Conservation (phyloP, 2,329 filamentous ascomycete genomes). For the Aspergillus sojae region DNA sequence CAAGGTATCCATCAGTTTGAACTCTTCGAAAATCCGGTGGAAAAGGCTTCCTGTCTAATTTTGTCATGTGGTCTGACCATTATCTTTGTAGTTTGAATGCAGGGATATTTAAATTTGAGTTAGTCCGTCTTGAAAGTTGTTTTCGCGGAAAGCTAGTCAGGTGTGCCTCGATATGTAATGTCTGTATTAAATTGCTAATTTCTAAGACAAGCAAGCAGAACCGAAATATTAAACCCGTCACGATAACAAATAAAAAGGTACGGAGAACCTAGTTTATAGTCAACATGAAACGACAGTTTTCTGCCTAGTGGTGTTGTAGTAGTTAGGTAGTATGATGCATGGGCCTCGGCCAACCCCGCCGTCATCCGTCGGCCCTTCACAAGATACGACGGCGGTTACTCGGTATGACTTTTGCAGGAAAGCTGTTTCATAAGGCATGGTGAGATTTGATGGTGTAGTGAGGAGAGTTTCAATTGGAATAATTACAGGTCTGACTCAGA, state of each 20-base stretch:
- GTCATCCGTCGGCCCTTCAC: background rate
- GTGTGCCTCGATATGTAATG: background rate
- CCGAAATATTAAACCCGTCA: background rate
- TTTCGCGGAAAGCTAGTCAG: background rate
- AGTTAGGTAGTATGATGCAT: background rate
- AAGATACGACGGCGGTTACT: background rate
- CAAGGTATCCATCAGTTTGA: background rate
- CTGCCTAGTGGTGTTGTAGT: background rate
- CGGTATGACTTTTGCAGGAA: background rate
- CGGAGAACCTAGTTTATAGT: background rate
- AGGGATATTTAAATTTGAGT: background rate
- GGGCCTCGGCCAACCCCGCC: conserved; percentile 1
- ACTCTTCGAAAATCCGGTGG: background rate
- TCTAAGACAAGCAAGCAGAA: background rate
- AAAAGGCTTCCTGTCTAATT: background rate
- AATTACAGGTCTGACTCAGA: background rate
- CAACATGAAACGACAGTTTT: conserved; percentile 1
- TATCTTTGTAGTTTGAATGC: background rate
- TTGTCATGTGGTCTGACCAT: background rate
- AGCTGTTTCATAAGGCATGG: background rate
- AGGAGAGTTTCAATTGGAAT: background rate
- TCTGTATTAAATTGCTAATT: background rate
- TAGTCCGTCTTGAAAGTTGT: background rate
- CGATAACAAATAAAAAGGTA: background rate
- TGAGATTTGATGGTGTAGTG: background rate